Base-by-base conservation (phyloP, 257 asterid genomes). In the Verbena officinalis region DNA sequence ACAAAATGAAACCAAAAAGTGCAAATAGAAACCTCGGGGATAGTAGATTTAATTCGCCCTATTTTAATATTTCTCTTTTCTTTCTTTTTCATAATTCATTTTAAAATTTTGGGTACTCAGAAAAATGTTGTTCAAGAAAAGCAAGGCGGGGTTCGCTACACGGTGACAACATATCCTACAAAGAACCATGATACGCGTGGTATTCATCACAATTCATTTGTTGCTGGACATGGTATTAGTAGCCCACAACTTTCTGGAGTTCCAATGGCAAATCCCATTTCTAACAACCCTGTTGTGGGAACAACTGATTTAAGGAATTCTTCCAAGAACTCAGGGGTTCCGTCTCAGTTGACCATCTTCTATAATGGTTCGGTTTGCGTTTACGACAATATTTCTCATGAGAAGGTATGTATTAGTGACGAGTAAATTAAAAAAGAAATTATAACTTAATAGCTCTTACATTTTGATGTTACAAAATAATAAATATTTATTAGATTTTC, bases 271-370 rank as follows among this genome's bases (percentile, higher is more conserved):
- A 62, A 66, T 68, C 68, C 74, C 0, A 45, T 73, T 73, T 61
- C 75, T 43, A 61, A 21, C 56, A 67, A 73, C 75, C 38, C 75
- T 58, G 58, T 83, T 10, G 91, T 84, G 7, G 91, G 91, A 60
- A 75, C 90, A 13, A 77, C 94, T 3, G 80, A 86, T 75, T 65
- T 86, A 81, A 83, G 94, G 80, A 77, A 58, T 31, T 65, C 76
- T 62, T 20, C 81, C 23, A 77, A 68, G 78, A 53, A 55, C 58
- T 64, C 85, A 4, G 72, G 67, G 9, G 70, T 82, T 16, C 89
- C 96, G 19, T 79, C 91, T 67, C 96, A 88, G 77, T 44, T 91
- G 82, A 91, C 95, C 62, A 81, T 91, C 59, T 91, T 91, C 80
- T 91, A 86, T 44, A 81, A 83, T 17, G 97, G 97, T 46, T 81